Conservation (phyloP, 495 filamentous ascomycete genomes). For the Penicillium bialowiezense region DNA sequence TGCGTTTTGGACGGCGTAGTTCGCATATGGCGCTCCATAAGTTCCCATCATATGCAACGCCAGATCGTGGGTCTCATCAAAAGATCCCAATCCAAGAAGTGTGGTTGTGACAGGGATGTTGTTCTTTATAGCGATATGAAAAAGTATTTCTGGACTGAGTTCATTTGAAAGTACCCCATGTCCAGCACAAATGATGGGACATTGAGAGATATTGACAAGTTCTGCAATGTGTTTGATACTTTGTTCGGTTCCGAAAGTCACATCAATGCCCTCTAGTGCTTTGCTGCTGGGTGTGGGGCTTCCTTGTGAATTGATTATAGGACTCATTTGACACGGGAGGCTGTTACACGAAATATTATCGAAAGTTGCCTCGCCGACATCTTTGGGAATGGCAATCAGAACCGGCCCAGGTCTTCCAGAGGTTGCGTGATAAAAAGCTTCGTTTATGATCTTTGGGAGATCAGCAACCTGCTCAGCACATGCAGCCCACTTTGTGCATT, state of each 20-base stretch:
- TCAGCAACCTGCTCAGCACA: conserved; percentile 60
- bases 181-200: conserved; percentile 59
- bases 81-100: conserved; percentile 64
- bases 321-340: neutral
- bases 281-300: conserved; percentile 48
- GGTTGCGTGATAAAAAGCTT: conserved; percentile 62
- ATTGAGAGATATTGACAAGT: conserved; percentile 59
- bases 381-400: conserved; percentile 60
- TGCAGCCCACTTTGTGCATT: conserved; percentile 68
- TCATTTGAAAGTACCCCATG: conserved; percentile 52
- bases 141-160: conserved; percentile 51
- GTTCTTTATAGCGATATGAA: conserved; percentile 56
- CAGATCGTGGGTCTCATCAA: conserved; percentile 57
- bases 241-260: neutral
- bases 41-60: conserved; percentile 63
- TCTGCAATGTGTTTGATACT: conserved; percentile 46
- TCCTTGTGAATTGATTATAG: conserved; percentile 10
- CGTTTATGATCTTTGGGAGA: conserved; percentile 56
- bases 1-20: conserved; percentile 64
- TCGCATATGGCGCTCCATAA: conserved; percentile 62
- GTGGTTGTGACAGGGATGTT: conserved; percentile 61
- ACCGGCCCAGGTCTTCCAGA: conserved; percentile 60
- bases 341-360: neutral
- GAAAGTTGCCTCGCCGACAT: conserved; percentile 53
- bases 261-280: neutral